Evolutionary conservation across 169 alveolate species (phyloP).

Genomic region (Babesia caballi): DNA sequence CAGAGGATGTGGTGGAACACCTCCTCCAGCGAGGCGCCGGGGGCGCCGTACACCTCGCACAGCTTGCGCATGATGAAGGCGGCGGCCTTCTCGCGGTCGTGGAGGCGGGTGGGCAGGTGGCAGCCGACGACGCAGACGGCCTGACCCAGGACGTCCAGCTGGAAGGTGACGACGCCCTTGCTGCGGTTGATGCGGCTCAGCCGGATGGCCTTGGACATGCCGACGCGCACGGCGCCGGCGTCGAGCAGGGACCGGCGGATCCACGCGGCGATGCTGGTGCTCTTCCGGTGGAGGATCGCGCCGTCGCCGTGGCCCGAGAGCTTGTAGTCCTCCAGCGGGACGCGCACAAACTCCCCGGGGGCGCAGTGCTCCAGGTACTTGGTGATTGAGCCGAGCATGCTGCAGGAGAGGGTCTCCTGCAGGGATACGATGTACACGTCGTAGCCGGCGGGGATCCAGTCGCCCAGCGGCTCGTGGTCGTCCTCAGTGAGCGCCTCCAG

Average conservation of each 20-base stretch:
- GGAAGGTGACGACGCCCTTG: constrained; percentile 80
- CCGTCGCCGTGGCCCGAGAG: constrained; percentile 84
- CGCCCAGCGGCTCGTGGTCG: constrained; percentile 70
- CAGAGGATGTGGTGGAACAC: constrained; percentile 85
- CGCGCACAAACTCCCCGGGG: constrained; percentile 61
- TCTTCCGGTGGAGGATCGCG: constrained; percentile 78
- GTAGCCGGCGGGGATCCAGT: constrained; percentile 77
- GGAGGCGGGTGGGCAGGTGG: constrained; percentile 78
- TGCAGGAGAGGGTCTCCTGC: constrained; percentile 79
- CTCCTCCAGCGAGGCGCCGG: constrained; percentile 68
- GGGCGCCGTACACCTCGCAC: constrained; percentile 66
- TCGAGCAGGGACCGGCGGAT: constrained; percentile 59
- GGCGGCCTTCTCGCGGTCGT: constrained; percentile 72
- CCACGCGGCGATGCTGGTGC: constrained; percentile 77
- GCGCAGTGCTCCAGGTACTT: constrained; percentile 64
- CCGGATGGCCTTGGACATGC: constrained; percentile 63
- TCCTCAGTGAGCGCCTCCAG: constrained; percentile 24
- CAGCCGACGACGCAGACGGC: constrained; percentile 79
- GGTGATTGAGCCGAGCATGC: constrained; percentile 66
- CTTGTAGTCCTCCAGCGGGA: constrained; percentile 73
- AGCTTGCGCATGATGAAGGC: constrained; percentile 63
- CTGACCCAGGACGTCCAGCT: constrained; percentile 68
- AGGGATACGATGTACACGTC: constrained; percentile 79
- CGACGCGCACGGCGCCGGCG: constrained; percentile 58
- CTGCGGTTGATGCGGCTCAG: constrained; percentile 76